Conservation (phyloP, 2,329 filamentous ascomycete genomes). For the Ophiosphaerella korrae region DNA sequence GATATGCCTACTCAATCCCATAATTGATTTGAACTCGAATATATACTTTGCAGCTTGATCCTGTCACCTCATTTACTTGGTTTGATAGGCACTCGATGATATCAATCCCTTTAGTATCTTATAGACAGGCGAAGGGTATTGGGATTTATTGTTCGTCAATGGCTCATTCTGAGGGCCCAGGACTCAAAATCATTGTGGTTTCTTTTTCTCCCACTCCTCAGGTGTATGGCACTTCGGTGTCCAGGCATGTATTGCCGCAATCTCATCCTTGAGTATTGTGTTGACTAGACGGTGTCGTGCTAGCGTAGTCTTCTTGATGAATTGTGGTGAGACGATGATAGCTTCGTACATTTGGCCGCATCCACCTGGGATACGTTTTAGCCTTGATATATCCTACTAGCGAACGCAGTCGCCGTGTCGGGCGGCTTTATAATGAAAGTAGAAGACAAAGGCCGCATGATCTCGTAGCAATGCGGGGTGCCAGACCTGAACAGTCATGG, state of each 20-base stretch:
- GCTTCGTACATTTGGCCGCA: slow-evolving; percentile 74
- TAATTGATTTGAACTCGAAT: background rate
- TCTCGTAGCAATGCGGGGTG: background rate
- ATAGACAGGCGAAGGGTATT: background rate
- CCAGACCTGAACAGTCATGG: background rate
- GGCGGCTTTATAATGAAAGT: no score
- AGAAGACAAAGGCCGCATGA: background rate
- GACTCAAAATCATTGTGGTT: slow-evolving; percentile 37
- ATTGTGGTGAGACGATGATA: slow-evolving; percentile 64
- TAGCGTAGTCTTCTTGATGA: slow-evolving; percentile 67
- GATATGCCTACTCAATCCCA: background rate
- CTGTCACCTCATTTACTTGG: no score
- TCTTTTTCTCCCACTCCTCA: slow-evolving; percentile 81
- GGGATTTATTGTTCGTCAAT: background rate
- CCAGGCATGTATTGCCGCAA: slow-evolving; percentile 92
- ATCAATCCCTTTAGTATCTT: no score
- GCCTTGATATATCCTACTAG: background rate
- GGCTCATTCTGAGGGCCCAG: background rate
- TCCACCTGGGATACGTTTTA: slow-evolving; percentile 57
- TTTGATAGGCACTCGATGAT: no score
- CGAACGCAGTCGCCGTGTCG: no score
- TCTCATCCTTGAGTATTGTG: slow-evolving; percentile 80
- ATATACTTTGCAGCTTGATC: background rate
- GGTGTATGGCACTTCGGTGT: slow-evolving; percentile 92
- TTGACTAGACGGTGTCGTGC: slow-evolving; percentile 89